phyloP scores from a whole-genome alignment of 495 filamentous ascomycete species.

The Hypoxylon fuscum region DNA sequence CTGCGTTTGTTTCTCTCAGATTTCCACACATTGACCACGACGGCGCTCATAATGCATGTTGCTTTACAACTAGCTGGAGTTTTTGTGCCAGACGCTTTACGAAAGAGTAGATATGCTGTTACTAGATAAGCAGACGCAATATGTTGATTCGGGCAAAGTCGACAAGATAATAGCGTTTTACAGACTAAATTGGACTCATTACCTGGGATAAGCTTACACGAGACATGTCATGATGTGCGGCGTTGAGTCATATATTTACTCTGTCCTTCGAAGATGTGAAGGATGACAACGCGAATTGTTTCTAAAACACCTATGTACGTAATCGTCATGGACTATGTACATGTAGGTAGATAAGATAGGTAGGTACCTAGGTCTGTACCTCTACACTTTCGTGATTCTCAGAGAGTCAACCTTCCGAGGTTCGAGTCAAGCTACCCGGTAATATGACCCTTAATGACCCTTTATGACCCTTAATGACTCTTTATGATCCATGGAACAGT shows the following conservation, averaged over 20 bases:
- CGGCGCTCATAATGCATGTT: conserved; percentile 10
- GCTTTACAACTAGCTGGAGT: conserved; percentile 6
- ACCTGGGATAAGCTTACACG: too few relatives aligned
- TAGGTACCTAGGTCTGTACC: too few relatives aligned
- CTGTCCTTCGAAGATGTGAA: too few relatives aligned
- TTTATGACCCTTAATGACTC: too few relatives aligned
- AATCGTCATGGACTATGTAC: too few relatives aligned
- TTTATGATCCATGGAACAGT: conserved; percentile 17
- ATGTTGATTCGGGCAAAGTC: conserved; percentile 14
- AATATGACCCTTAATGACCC: too few relatives aligned
- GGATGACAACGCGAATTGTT: too few relatives aligned
- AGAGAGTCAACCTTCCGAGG: neutral
- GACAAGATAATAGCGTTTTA: conserved; percentile 17
- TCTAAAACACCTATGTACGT: too few relatives aligned
- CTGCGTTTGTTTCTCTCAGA: conserved; percentile 19
- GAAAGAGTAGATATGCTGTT: conserved; percentile 16
- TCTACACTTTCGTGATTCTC: too few relatives aligned
- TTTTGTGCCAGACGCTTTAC: neutral
- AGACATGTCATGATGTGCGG: too few relatives aligned
- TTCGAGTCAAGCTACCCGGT: conserved; percentile 7
- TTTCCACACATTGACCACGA: conserved; percentile 6
- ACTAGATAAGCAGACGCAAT: conserved; percentile 6
- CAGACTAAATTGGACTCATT: conserved; percentile 14
- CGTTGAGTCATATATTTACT: too few relatives aligned
- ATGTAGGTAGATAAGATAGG: too few relatives aligned